Evolutionary conservation across 2,329 filamentous ascomycete genomes (phyloP), one percentile per base, ranked within the genome.

Genomic region (Botrytis cinerea): DNA sequence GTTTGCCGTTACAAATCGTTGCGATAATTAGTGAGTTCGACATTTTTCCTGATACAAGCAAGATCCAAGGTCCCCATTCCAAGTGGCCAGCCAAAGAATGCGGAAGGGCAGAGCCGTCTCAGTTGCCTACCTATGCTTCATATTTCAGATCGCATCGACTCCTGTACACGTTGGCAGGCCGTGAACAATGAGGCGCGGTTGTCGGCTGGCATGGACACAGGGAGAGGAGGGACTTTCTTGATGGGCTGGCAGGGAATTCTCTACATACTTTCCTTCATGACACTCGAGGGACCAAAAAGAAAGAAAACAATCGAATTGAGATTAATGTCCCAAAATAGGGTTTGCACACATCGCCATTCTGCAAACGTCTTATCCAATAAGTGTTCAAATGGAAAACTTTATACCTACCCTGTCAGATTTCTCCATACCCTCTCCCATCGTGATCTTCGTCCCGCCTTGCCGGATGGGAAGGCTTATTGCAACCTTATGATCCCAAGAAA

Each of bases 401-500:
- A 43, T 38, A 18, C 43, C 16, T 25, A 57, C 66, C 48, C 35
- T 57, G 48, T 32, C n/a, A 48, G 43, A 48, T 66, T 66, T 64
- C 43, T 64, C 62, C 43, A 46, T 35, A 28, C 57, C 51, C 22
- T 28, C 18, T 70, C 43, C 38, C 45, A 51, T 38, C 43, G 54
- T 70, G 54, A 70, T 70, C 68, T 40, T 46, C 40, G 22, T 70
- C 54, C 68, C 68, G 68, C 54, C 22, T 61, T 22, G 43, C 54
- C 40, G 40, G 22, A 68, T 68, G 35, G n/a, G 16, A 68, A 35
- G 38, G 51, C 68, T 60, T 35, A 20, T 70, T 70, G 38, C 45
- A 60, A 60, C 51, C 67, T 70, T 70, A 54, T 40, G 43, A 60
- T 60, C 67, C 38, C 51, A 57, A 60, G 54, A 45, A 18, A 70